Evolutionary conservation across 1,284 basidiomycete genomes (phyloP).

Genomic region (Puccinia sorghi): DNA sequence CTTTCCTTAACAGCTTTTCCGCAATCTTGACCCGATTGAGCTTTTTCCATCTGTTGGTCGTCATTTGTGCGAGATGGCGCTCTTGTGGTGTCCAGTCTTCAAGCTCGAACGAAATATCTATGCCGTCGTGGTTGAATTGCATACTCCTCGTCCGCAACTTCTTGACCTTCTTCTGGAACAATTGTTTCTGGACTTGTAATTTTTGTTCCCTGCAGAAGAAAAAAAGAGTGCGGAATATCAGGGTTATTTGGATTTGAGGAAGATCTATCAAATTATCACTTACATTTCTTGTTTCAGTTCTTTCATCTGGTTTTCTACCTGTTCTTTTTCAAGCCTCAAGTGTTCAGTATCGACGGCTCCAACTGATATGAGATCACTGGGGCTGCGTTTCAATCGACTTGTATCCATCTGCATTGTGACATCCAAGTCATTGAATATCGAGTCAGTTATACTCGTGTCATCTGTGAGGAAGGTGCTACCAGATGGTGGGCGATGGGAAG

Average conservation of each 20-base stretch:
- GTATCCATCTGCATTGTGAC: slow-evolving; percentile 59
- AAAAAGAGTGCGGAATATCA: slow-evolving; percentile 5
- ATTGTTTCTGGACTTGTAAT: slow-evolving; percentile 54
- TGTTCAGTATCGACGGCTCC: slow-evolving; percentile 71
- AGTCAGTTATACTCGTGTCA: slow-evolving; percentile 72
- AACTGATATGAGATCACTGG: slow-evolving; percentile 18
- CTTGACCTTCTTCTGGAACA: slow-evolving; percentile 53
- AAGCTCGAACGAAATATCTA: slow-evolving; percentile 69
- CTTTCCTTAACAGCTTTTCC: slow-evolving; percentile 78
- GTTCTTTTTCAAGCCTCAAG: slow-evolving; percentile 79
- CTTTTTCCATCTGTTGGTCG: slow-evolving; percentile 78
- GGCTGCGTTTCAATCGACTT: slow-evolving; percentile 64
- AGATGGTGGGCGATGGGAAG: slow-evolving; percentile 70
- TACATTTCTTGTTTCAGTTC: slow-evolving; percentile 48
- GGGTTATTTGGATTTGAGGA: neutral
- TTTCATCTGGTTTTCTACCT: slow-evolving; percentile 77
- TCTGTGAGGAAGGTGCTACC: slow-evolving; percentile 73
- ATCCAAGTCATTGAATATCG: slow-evolving; percentile 58
- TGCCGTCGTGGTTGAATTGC: slow-evolving; percentile 62
- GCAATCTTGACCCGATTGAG: slow-evolving; percentile 87
- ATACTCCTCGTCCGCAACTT: slow-evolving; percentile 75
- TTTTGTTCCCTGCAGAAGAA: slow-evolving; percentile 62
- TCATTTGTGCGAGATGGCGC: slow-evolving; percentile 74
- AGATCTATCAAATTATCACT: neutral
- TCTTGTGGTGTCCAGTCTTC: slow-evolving; percentile 74